Evolutionary conservation across 2,329 filamentous ascomycete genomes (phyloP), one percentile per base, ranked within the genome.

Genomic region (Cladophialophora exuberans): DNA sequence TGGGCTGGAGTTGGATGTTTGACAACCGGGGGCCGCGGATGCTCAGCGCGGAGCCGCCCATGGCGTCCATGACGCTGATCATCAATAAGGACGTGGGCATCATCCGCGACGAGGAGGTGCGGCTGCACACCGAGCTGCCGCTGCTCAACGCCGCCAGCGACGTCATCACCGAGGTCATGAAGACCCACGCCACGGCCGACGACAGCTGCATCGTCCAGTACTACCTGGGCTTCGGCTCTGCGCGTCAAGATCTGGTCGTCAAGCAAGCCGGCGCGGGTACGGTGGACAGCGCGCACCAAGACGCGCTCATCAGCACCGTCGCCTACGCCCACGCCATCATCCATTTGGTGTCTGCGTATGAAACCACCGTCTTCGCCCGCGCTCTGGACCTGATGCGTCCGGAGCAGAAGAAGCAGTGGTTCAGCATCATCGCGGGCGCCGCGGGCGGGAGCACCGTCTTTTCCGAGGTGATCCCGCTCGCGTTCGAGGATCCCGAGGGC

Each of bases 1-100:
- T 2, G 4, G 79, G 77, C 2, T 79, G 78, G 73, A 82, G 79
- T 50, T 85, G 81, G 80, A 84, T 85, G 82, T 76, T 84, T 51
- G 82, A 82, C 67, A 82, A 85, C 64, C 76, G 83, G 7, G 70
- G 78, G 0, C 79, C 80, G 20, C 73, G 83, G 38, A 82, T 85
- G 69, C 64, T 85, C 31, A 73, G 77, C 25, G 70, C 78, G 36
- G 81, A 76, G 68, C 71, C 77, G 59, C 82, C 83, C 0, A 68
- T 84, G 30, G 81, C 80, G 13, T 84, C 82, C 65, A 83, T 83
- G 2, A 65, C 83, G 44, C 79, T 77, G 25, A 85, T 85, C 60
- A 84, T 85, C 57, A 61, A 82, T 30, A 85, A 85, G 70, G 83
- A 85, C 67, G 73, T 73, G 9, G 62, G 62, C 15, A 64, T 64